A percentile compares a stretch with the other conserved stretches of the same genome.
Evolutionary conservation across 495 filamentous ascomycete species (phyloP).

Genomic region (Usnea hakonensis): DNA sequence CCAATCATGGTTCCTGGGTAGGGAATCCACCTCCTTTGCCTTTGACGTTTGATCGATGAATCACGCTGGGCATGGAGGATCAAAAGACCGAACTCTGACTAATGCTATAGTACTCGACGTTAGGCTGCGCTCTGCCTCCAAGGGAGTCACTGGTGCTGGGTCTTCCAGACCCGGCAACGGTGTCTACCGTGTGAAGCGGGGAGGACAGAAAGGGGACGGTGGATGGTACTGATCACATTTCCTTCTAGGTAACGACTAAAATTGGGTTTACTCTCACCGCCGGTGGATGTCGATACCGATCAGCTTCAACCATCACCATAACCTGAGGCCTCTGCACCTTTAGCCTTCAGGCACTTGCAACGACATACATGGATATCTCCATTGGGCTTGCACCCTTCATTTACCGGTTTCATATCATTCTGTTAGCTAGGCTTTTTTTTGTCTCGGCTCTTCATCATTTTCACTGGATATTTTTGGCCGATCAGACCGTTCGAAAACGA

Average conservation of each 20-base stretch:
- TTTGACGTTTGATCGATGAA: conserved; percentile 63
- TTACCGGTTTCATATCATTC: conserved; percentile 16
- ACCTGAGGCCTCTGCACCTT: conserved; percentile 3
- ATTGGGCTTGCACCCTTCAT: conserved; percentile 3
- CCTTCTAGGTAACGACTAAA: conserved; percentile 14
- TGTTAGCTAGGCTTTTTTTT: conserved; percentile 15
- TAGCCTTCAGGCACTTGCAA: conserved; percentile 13
- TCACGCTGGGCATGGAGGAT: conserved; percentile 72
- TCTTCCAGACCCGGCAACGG: conserved; percentile 52
- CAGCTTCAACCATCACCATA: conserved; percentile 16
- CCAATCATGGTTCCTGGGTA: conserved; percentile 83
- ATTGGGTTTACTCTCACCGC: conserved; percentile 8
- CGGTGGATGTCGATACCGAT: conserved; percentile 12
- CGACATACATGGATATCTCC: conserved; percentile 14
- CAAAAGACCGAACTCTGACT: conserved; percentile 55
- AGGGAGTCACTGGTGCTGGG: conserved; percentile 59
- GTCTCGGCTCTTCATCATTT: conserved; percentile 19
- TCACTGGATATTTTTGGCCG: conserved; percentile 7
- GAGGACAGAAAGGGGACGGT: conserved; percentile 47
- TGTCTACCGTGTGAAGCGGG: conserved; percentile 69
- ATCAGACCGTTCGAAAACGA: conserved; percentile 12
- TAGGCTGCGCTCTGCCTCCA: conserved; percentile 93
- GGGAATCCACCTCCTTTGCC: conserved; percentile 77
- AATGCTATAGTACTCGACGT: conserved; percentile 82
- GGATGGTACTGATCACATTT: conserved; percentile 45